Base-by-base conservation (phyloP, 1,139 yeast genomes). In the Saccharomyces hybrid region DNA sequence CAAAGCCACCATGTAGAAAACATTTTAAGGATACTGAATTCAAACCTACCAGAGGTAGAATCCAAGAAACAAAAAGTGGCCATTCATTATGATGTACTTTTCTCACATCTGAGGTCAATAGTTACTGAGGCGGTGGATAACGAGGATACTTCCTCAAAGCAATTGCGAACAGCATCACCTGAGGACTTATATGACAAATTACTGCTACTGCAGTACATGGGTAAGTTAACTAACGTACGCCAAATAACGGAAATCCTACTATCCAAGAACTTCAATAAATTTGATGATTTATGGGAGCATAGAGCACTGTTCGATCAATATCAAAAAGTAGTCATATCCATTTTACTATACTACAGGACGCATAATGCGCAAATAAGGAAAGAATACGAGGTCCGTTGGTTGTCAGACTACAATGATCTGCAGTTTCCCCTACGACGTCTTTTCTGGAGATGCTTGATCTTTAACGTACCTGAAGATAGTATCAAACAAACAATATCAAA, bases 21-120 rank as follows among this genome's bases (percentile, higher is more conserved):
- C 42, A 58, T 68, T 11, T 55, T 66, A 16, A 61, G 62, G 31
- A 53, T 66, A 9, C 52, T 68, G 46, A 68, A 68, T 54, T 55
- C 64, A 2, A 61, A 64, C n/a, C 55, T 68, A 46, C 69, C 70
- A 1, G 62, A 62, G 31, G 62, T 61, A 8, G 60, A 60, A 13
- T 46, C 51, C 7, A 58, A 60, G 34, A 60, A 59, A 51, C 54
- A 53, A 49, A 60, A 58, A 32, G 62, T 65, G 8, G 62, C 66
- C 26, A 58, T 58, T 1, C 71, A 68, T 52, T 68, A 68, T 49
- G 65, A 66, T 46, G 48, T 65, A 5, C 58, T 65, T 44, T 62
- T 65, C 56, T 55, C 60, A 7, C 63, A 64, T 34, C 51, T 68
- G 54, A 61, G 61, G 49, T 57, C 54, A 16, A 57, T 67, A 23